Conservation (phyloP, 352 stramenopile genomes). For the Globisporangium nunn region DNA sequence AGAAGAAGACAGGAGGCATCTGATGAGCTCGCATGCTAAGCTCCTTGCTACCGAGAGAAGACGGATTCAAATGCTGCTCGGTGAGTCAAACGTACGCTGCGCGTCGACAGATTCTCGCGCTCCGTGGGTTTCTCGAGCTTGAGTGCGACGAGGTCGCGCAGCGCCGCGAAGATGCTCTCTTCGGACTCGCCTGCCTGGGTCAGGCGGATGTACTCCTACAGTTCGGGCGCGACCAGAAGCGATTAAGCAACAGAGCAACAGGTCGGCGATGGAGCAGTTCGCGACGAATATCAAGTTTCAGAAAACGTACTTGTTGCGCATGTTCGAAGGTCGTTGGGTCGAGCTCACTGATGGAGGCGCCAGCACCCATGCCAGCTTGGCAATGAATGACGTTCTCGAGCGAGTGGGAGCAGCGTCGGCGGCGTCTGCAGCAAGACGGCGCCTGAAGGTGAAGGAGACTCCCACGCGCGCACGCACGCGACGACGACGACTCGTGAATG, state of each 20-base stretch:
- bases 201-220: conserved; percentile 29
- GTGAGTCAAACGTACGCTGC: neutral
- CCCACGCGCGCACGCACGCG: no score
- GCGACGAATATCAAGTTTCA: neutral
- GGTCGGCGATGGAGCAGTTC: neutral
- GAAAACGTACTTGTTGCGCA: conserved; percentile 1
- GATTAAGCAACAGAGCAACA: neutral
- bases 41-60: no score
- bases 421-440: no score
- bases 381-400: no score
- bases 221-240: neutral
- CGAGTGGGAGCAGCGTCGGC: no score
- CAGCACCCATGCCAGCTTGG: conserved; percentile 5
- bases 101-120: conserved; percentile 2
- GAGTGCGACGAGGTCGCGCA: conserved; percentile 27
- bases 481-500: no score
- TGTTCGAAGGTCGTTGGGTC: conserved; percentile 7
- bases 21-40: no score
- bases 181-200: conserved; percentile 27
- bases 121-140: conserved; percentile 10
- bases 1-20: no score
- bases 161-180: conserved; percentile 32
- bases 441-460: no score
- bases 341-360: conserved; percentile 7
- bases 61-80: no score